Evolutionary conservation across 2,329 filamentous ascomycete genomes (phyloP), one percentile per base, ranked within the genome.

Genomic region (Aciculosporium take): DNA sequence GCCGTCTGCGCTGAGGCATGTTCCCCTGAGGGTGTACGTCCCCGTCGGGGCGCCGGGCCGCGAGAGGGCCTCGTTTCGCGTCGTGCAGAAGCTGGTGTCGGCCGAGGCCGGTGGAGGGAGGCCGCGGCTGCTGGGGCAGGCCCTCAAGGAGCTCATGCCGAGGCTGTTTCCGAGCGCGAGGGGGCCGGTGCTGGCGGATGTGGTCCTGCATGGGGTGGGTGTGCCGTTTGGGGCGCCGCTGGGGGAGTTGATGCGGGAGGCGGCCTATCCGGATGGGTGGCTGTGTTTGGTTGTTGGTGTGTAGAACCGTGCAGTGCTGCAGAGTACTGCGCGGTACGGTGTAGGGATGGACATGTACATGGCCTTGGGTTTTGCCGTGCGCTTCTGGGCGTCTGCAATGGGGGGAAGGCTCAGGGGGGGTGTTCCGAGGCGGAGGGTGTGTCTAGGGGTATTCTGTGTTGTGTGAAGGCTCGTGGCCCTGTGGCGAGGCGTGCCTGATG

Each of bases 201-300:
- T 84, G 2, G 72, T 96, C 6, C 62, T 96, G 52, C 91, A 98
- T 63, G 91, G 91, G 1, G 84, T 80, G 1, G 72, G 78, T 1
- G 74, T 94, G 44, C 89, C 91, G 1, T 82, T 96, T 65, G 64
- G 68, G 45, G 83, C 87, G 1, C 79, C 79, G 20, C 61, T 98
- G 15, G 83, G 86, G 54, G 89, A 95, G 36, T 59, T 98, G 44
- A 83, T 91, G 63, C 73, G 79, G 43, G 81, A 82, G 53, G 82
- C 84, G 4, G 78, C 85, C 2, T 96, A 95, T 66, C 79, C 86
- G 0, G 91, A 98, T 62, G 91, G 91, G 0, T 98, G 88, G 81
- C 60, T 94, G 21, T 85, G 86, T 59, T 62, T 95, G 32, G 83
- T 86, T 40, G 74, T 95, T 5, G 71, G 79, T 17, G 81, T 93